These are phyloP conservation scores for Fusarium torulosum DNA, from an alignment of 2,329 filamentous ascomycete species.

Conservation along the genomic window DNA sequence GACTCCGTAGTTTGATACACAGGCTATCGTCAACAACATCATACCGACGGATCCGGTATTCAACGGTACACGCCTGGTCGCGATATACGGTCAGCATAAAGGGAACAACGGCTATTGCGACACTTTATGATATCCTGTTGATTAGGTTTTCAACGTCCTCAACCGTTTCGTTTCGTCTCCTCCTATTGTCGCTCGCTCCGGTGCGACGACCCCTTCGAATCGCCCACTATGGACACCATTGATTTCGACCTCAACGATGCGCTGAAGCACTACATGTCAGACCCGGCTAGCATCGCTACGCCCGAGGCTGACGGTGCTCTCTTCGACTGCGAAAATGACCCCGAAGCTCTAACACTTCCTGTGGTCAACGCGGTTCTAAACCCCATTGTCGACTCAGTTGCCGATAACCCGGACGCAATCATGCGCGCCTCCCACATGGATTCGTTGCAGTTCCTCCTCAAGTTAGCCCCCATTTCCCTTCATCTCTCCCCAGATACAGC, in stretches of 20 bases:
- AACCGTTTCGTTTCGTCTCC: slow-evolving; percentile 21
- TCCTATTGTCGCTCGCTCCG: slow-evolving; percentile 25
- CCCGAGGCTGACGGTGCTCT: slow-evolving; percentile 87
- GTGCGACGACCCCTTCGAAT: slow-evolving; percentile 35
- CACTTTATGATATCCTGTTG: slow-evolving; percentile 31
- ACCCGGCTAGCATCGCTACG: slow-evolving; percentile 84
- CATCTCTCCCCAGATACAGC: slow-evolving; percentile 39
- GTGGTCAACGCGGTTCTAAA: slow-evolving; percentile 90
- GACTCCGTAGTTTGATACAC: slow-evolving; percentile 22
- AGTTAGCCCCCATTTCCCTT: slow-evolving; percentile 79
- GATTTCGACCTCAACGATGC: slow-evolving; percentile 97
- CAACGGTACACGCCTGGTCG: slow-evolving; percentile 24
- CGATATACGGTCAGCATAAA: slow-evolving; percentile 15
- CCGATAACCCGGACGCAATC: slow-evolving; percentile 91
- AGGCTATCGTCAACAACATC: slow-evolving; percentile 36
- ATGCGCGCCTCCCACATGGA: slow-evolving; percentile 84
- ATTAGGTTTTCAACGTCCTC: slow-evolving; percentile 21
- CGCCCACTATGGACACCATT: slow-evolving; percentile 75
- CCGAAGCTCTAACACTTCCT: slow-evolving; percentile 80
- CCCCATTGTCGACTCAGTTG: slow-evolving; percentile 90
- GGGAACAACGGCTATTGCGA: slow-evolving; percentile 9
- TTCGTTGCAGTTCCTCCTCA: slow-evolving; percentile 94
- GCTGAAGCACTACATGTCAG: slow-evolving; percentile 96
- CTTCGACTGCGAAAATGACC: slow-evolving; percentile 92
- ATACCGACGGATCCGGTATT: slow-evolving; percentile 35